Evolutionary conservation across 2,329 filamentous ascomycete genomes (phyloP).

Genomic region (Pseudogymnoascus sp.): DNA sequence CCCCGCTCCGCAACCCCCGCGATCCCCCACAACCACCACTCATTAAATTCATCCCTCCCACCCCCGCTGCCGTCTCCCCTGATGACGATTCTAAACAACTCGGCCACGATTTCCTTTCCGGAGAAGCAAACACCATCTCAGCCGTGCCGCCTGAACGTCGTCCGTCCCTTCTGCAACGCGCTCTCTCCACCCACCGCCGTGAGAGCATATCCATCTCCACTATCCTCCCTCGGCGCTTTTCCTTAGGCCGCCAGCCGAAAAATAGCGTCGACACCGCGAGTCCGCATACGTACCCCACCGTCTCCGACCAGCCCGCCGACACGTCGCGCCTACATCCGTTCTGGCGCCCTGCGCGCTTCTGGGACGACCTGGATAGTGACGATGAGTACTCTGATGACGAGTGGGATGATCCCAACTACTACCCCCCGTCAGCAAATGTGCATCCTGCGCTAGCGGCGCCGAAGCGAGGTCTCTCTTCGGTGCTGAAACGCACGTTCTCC

Average conservation of each 20-base stretch:
- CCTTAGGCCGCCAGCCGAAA: conserved; percentile 35
- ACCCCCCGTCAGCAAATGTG: not conserved
- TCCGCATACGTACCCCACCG: conserved; percentile 31
- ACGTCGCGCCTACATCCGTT: conserved; percentile 49
- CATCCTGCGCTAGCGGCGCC: conserved; percentile 31
- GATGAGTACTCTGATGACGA: conserved; percentile 21
- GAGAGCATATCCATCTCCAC: conserved; percentile 40
- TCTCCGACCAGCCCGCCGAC: conserved; percentile 41
- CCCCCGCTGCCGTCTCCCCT: conserved; percentile 51
- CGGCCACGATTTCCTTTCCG: conserved; percentile 44
- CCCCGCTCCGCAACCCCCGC: conserved; percentile 53
- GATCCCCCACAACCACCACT: conserved; percentile 40
- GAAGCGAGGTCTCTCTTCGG: conserved; percentile 39
- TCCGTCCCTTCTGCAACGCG: conserved; percentile 44
- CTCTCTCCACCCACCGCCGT: conserved; percentile 29
- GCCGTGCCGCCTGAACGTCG: conserved; percentile 38
- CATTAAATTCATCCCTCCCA: conserved; percentile 55
- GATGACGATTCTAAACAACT: conserved; percentile 42
- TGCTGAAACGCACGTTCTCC: conserved; percentile 45
- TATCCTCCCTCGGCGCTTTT: conserved; percentile 43
- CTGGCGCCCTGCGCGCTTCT: conserved; percentile 48
- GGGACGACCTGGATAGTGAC: conserved; percentile 32
- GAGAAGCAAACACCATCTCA: conserved; percentile 22
- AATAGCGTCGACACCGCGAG: conserved; percentile 15
- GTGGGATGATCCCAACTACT: conserved; percentile 11